Evolutionary conservation across 2,329 filamentous ascomycete genomes (phyloP), one percentile per base, ranked within the genome.

Genomic region (Aspergillus sp.): DNA sequence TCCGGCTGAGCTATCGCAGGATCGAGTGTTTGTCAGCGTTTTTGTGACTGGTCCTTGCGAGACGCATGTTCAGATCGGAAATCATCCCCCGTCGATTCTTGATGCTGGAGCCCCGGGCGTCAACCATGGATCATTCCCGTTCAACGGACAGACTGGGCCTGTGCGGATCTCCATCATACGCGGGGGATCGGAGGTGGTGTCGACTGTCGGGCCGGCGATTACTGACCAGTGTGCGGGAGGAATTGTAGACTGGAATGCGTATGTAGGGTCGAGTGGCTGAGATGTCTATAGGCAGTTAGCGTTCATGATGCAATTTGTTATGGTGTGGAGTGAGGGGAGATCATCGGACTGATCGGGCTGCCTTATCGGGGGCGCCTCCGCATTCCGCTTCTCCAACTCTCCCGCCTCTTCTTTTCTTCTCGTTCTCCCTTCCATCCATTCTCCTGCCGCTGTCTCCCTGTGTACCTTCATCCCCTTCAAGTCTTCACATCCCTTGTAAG

Each of bases 181-280:
- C 14, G 46, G 64, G 40, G 56, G 59, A 2, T 45, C 55, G 31
- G 56, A 58, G 41, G 54, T 69, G 23, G 55, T 55, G 19, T 52
- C 52, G 16, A 52, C 62, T 4, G 60, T 45, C 6, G 69, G 69
- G 1, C 69, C 67, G 16, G 62, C 58, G 16, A 70, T 71, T 43
- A 70, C 64, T 5, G 53, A 58, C 9, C 42, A 61, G 11, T 67
- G 64, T 45, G 40, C 40, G 5, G 58, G 66, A 47, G 67, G 68
- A 4, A 57, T 62, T 45, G 59, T 71, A 9, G 66, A 71, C 34
- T 71, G 68, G 65, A 72, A 72, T 54, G 65, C 69, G n/a, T 62
- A 60, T 58, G 68, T 71, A 49, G 68, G 68, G n/a, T 68, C 65
- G 21, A 68, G 61, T 50, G 14, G 6, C 14, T 25, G 14, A 6